Evolutionary conservation across 441 rosid genomes (phyloP), one percentile per base, ranked within the genome.

Genomic region (Aquilaria agallochum): DNA sequence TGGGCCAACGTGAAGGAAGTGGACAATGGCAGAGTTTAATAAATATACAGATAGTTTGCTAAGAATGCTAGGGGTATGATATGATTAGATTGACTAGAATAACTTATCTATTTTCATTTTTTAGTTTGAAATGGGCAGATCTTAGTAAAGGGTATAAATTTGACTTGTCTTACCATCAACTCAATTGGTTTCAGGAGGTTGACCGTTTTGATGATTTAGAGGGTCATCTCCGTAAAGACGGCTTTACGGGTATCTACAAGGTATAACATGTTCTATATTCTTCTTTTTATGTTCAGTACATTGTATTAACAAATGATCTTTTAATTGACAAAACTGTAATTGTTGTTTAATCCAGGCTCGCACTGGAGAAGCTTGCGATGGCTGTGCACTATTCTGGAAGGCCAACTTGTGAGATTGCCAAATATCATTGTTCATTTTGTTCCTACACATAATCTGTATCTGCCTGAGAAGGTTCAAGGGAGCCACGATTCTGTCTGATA

Each of bases 341-440:
- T 56, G 53, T 31, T 27, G n/a, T 60, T 59, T 77, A 55, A 61
- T 70, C 46, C 70, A 94, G 99, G 81, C 80, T 44, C 97, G 97
- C 58, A 92, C 95, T 10, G 97, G 97, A 66, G 95, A 83, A 64
- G 92, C 90, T 42, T 67, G 64, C 68, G 99, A 95, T 80, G 97
- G 99, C 34, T 89, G 97, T 75, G 96, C 99, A 56, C 75, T 84
- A 46, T 95, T 89, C 74, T 95, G 99, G 99, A 84, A 80, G 69
- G 84, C 86, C 4, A 72, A 76, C 44, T 54, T 55, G 99, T 94
- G 82, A 87, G 87, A 60, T 55, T 51, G 15, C 50, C 30, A 46
- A 11, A n/a, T 58, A 15, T 14, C 33, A 13, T 53, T 50, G 32
- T 5, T 48, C 45, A 5, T 8, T 40, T 40, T 40, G 9, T 40